A percentile compares a stretch with the other conserved stretches of the same genome.
phyloP scores from a whole-genome alignment of 768 basidiomycete species.

The Brasilioporus rufonigricans region DNA sequence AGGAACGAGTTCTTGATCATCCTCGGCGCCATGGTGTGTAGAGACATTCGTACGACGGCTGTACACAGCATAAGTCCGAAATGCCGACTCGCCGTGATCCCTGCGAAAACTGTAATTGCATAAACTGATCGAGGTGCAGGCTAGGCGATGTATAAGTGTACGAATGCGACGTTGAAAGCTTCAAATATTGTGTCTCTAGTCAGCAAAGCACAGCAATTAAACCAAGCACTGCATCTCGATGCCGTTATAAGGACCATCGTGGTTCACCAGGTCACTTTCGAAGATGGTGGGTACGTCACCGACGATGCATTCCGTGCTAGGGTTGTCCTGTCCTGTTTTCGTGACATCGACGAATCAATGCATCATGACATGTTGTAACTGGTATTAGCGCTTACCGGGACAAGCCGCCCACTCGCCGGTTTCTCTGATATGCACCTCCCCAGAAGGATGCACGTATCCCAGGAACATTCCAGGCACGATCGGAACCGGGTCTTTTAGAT shows the following conservation, averaged over 20 bases:
- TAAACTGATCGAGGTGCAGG: too few species aligned
- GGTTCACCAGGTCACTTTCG: slow-evolving; percentile 38
- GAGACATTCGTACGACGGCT: too few species aligned
- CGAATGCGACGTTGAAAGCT: background rate
- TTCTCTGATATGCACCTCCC: slow-evolving; percentile 44
- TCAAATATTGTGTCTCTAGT: background rate
- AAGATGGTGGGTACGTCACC: slow-evolving; percentile 40
- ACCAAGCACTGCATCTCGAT: slow-evolving; percentile 14
- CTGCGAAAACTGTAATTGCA: too few species aligned
- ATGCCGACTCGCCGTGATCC: too few species aligned
- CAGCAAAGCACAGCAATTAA: background rate
- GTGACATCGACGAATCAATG: background rate
- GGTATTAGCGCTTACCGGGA: slow-evolving; percentile 33
- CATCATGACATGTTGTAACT: background rate
- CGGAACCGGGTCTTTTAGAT: slow-evolving; percentile 42
- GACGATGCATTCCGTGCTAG: slow-evolving; percentile 32
- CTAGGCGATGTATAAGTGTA: background rate
- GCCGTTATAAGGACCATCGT: slow-evolving; percentile 39
- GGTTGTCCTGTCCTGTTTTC: slow-evolving; percentile 56
- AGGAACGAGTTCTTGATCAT: too few species aligned
- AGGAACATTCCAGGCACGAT: slow-evolving; percentile 31
- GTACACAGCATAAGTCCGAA: too few species aligned
- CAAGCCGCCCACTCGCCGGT: slow-evolving; percentile 51
- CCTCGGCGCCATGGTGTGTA: too few species aligned
- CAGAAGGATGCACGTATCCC: slow-evolving; percentile 38